Evolutionary conservation across 768 basidiomycete genomes (phyloP).

Genomic region (Boletus eberwhitei): DNA sequence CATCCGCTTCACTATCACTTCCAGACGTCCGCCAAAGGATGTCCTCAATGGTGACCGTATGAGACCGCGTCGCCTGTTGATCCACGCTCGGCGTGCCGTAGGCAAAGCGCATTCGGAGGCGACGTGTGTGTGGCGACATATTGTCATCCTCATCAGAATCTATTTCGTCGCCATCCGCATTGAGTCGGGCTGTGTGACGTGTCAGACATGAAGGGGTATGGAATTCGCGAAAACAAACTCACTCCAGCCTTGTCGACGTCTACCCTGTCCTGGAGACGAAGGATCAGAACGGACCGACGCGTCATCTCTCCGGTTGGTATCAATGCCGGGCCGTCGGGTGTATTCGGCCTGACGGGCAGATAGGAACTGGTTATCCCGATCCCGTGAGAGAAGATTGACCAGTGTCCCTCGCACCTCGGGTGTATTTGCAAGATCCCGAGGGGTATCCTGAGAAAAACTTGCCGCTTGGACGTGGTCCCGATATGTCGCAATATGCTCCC

Average conservation of each 20-base stretch:
- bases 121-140: constrained; percentile 48
- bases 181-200: constrained; percentile 31
- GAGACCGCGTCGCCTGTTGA: constrained; percentile 30
- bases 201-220: constrained; percentile 5
- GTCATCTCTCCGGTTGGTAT: constrained; percentile 12
- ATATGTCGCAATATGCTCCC: constrained; percentile 18
- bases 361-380: constrained; percentile 19
- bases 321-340: neutral
- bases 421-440: constrained; percentile 20
- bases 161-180: constrained; percentile 61
- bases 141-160: constrained; percentile 56
- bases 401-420: constrained; percentile 24
- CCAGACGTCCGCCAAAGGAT: constrained; percentile 24
- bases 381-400: constrained; percentile 23
- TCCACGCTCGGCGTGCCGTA: constrained; percentile 16
- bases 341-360: constrained; percentile 9
- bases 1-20: constrained; percentile 22
- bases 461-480: constrained; percentile 12
- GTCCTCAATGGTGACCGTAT: constrained; percentile 27
- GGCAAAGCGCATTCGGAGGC: constrained; percentile 39
- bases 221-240: constrained; percentile 7
- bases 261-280: constrained; percentile 18
- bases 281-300: constrained; percentile 4
- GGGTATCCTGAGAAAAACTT: constrained; percentile 11
- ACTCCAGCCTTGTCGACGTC: constrained; percentile 36